Evolutionary conservation across 306 rosid genomes (phyloP).

Genomic region (Sphenostylis stenocarpa): DNA sequence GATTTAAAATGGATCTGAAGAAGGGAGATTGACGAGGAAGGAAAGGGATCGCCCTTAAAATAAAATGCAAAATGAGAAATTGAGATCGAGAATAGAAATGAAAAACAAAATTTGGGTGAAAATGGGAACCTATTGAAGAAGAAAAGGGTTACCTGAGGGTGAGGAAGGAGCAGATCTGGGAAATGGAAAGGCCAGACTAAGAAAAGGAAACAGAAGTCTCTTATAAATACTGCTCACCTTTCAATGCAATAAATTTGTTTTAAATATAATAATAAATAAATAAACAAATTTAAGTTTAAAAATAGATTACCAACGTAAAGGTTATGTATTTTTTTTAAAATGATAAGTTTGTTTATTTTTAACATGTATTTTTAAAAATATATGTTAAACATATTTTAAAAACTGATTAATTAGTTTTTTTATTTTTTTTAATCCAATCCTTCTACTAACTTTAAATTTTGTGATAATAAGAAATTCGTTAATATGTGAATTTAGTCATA

Average conservation of each 20-base stretch:
- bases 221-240: conserved; percentile 30
- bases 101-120: not conserved
- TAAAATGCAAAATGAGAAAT: not conserved
- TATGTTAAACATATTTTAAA: too few species aligned
- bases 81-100: conserved; percentile 26
- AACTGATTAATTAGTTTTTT: too few species aligned
- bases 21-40: not conserved
- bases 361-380: too few species aligned
- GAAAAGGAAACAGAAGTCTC: not conserved
- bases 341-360: too few species aligned
- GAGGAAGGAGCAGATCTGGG: conserved; percentile 42
- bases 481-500: too few species aligned
- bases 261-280: not conserved
- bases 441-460: too few species aligned
- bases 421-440: too few species aligned
- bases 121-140: conserved; percentile 23
- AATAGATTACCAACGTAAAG: too few species aligned
- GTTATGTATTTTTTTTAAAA: too few species aligned
- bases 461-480: too few species aligned
- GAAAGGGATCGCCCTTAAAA: not conserved
- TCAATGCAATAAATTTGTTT: not conserved
- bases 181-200: conserved; percentile 8
- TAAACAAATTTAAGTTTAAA: not conserved
- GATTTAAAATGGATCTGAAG: conserved; percentile 17
- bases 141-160: conserved; percentile 30